Evolutionary conservation across 495 filamentous ascomycete genomes (phyloP), one percentile per base, ranked within the genome.

Genomic region (Pseudoneurospora amorphoporcata): DNA sequence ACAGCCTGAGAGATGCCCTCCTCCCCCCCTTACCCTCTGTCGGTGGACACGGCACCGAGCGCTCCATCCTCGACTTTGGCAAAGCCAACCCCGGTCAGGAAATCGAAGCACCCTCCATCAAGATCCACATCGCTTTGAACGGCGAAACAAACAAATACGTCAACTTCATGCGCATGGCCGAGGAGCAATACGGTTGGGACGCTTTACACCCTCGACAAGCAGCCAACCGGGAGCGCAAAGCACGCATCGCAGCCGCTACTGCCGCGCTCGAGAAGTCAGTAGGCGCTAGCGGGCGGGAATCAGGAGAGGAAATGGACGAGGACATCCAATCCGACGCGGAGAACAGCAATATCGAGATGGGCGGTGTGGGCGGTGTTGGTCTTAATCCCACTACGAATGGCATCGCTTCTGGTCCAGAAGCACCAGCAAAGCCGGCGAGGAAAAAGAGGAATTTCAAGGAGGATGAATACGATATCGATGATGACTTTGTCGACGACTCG

Each of bases 401-500:
- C 10, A 39, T 5, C 23, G 90, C 91, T 85, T 90, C 88, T 74
- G 90, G 85, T 53, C 81, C 82, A 8, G 84, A 85, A 16, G 84
- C 84, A 3, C 81, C 85, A 16, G 91, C 89, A 76, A 92, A 91
- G 77, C 87, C 88, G 42, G 84, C 84, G 37, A 82, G 86, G 70
- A 88, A 88, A 80, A 91, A 92, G 81, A 85, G 96, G 61, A 92
- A 90, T 83, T 92, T 90, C 86, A 97, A 95, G 83, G 91, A 94
- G 74, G 95, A 99, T 76, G 92, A 97, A 73, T 99, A 99, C 77
- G 94, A 98, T 81, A 93, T 93, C 74, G 93, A 95, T 70, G 95
- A 99, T 77, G 95, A 94, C 41, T 99, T 99, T 79, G 95, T 99
- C 71, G 95, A 99, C 78, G 95, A 99, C 81, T 95, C 93, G 16